phyloP scores from a whole-genome alignment of 2,329 filamentous ascomycete species.

The Emericellopsis cladophorae region DNA sequence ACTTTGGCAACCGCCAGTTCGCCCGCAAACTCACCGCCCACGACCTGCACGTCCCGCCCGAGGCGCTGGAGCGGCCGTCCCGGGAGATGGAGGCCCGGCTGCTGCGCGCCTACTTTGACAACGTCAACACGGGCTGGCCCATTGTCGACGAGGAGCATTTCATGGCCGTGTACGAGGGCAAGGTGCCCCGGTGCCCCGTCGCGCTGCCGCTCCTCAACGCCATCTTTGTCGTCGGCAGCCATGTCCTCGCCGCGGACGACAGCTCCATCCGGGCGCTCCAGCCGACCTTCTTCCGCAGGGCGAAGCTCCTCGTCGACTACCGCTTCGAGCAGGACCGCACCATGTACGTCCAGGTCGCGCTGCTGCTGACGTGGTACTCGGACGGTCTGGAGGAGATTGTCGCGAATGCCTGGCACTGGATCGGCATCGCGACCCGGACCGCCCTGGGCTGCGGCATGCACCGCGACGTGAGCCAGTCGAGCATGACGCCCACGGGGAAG shows the following conservation, averaged over 20 bases:
- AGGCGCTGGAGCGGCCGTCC: conserved; percentile 35
- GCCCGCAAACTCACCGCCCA: conserved; percentile 23
- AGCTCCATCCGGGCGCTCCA: conserved; percentile 26
- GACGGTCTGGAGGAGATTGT: conserved; percentile 41
- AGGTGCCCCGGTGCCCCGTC: conserved; percentile 28
- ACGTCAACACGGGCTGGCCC: conserved; percentile 37
- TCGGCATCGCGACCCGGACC: conserved; percentile 36
- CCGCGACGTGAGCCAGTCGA: conserved; percentile 16
- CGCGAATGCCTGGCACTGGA: conserved; percentile 38
- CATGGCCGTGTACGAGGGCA: conserved; percentile 32
- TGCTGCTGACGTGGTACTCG: conserved; percentile 42
- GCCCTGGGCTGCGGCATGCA: conserved; percentile 43
- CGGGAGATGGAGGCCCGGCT: conserved; percentile 33
- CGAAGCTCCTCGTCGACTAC: conserved; percentile 38
- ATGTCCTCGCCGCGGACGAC: conserved; percentile 27
- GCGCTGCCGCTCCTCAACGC: conserved; percentile 35
- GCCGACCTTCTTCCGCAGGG: conserved; percentile 34
- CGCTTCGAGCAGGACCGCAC: conserved; percentile 40
- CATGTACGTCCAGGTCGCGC: conserved; percentile 37
- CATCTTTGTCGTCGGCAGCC: conserved; percentile 36
- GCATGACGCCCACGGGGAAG: conserved; percentile 16
- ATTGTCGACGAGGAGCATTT: conserved; percentile 38
- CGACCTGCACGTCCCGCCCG: conserved; percentile 22
- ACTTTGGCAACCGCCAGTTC: conserved; percentile 19
- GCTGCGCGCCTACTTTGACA: conserved; percentile 34